Evolutionary conservation across 2,329 filamentous ascomycete species (phyloP).

Genomic region (Pseudovirgaria hyperparasitica): DNA sequence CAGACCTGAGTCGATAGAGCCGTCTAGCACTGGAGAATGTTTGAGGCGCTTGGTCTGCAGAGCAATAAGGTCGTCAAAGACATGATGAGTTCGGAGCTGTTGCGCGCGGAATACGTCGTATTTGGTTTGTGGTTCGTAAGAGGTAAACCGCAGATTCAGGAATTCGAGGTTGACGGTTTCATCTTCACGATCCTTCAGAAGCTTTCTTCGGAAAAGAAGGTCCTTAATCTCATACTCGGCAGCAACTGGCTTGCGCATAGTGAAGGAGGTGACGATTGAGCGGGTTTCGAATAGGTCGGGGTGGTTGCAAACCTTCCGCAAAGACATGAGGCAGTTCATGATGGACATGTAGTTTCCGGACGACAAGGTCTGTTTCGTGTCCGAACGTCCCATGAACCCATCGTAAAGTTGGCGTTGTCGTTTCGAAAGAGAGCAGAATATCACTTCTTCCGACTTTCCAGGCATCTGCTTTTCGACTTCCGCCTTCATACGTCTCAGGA

Average conservation of each 20-base stretch:
- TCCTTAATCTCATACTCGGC: constrained; percentile 65
- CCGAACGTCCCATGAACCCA: constrained; percentile 81
- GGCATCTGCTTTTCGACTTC: constrained; percentile 99
- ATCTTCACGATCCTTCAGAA: constrained; percentile 52
- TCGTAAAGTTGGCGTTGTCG: constrained; percentile 93
- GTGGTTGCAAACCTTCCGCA: constrained; percentile 96
- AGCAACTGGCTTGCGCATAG: constrained; percentile 68
- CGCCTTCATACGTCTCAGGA: constrained; percentile 80
- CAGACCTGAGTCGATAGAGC: constrained; percentile 55
- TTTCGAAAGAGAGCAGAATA: constrained; percentile 90
- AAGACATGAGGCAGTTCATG: constrained; percentile 95
- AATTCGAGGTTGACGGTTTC: constrained; percentile 59
- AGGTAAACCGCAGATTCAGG: constrained; percentile 64
- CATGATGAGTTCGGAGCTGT: constrained; percentile 49
- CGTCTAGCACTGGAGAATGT: constrained; percentile 44
- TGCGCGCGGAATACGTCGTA: constrained; percentile 32
- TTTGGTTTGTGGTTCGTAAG: constrained; percentile 48
- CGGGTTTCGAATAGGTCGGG: constrained; percentile 93
- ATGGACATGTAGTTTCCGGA: constrained; percentile 96
- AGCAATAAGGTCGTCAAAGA: constrained; percentile 58
- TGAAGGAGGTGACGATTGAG: constrained; percentile 92
- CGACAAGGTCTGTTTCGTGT: constrained; percentile 77
- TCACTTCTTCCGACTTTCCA: constrained; percentile 92
- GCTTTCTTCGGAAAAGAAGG: constrained; percentile 50
- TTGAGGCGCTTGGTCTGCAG: constrained; percentile 48